phyloP scores from a whole-genome alignment of 768 basidiomycete species.

The Collybia sp. region DNA sequence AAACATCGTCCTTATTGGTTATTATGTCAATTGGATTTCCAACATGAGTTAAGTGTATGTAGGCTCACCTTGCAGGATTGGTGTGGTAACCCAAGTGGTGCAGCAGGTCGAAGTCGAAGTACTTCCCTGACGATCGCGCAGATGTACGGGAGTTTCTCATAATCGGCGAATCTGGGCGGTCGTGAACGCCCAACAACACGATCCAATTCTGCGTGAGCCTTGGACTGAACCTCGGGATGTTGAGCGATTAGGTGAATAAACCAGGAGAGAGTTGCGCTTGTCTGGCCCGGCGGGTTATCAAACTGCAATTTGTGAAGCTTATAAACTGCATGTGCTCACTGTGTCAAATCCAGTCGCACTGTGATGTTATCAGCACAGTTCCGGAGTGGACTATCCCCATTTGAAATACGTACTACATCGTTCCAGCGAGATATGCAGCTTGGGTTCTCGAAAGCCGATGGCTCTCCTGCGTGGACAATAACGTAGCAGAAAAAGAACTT shows the following conservation, averaged over 20 bases:
- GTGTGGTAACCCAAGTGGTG: conserved; percentile 12
- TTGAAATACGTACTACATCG: conserved; percentile 7
- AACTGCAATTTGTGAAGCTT: background rate
- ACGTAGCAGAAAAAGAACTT: background rate
- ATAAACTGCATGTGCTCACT: background rate
- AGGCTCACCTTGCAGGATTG: background rate
- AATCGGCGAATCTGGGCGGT: conserved; percentile 19
- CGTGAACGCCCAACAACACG: conserved; percentile 18
- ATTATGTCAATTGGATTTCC: background rate
- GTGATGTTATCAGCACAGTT: background rate
- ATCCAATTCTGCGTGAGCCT: conserved; percentile 24
- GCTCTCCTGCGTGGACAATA: conserved; percentile 1
- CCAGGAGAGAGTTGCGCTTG: conserved; percentile 9
- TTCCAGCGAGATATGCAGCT: conserved; percentile 5
- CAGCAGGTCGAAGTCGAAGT: conserved; percentile 12
- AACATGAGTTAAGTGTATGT: background rate
- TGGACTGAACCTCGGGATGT: conserved; percentile 18
- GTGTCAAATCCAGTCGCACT: conserved; percentile 4
- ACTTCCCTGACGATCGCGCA: conserved; percentile 18
- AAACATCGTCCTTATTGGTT: conserved; percentile 13
- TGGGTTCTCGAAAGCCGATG: background rate
- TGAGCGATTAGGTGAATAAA: conserved; percentile 21
- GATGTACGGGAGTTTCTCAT: conserved; percentile 17
- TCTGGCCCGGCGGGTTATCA: background rate
- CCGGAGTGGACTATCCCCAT: no score